phyloP scores from a whole-genome alignment of 2,329 filamentous ascomycete species.

The Sphaerulina vaccinii region DNA sequence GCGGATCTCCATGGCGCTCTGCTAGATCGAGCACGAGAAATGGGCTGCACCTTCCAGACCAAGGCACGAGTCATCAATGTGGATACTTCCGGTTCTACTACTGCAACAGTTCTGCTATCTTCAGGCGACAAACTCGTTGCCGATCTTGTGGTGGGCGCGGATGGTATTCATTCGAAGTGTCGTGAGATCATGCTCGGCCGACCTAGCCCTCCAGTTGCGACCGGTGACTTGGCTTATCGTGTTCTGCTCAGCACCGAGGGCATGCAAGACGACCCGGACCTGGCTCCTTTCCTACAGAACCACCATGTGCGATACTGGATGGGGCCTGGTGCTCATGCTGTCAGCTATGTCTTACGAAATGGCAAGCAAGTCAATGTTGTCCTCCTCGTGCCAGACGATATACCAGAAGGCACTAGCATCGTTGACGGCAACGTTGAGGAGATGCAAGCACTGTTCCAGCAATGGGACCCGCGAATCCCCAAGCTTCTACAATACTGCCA shows the following conservation, averaged over 20 bases:
- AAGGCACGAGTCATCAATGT: constrained; percentile 48
- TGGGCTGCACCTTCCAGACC: constrained; percentile 50
- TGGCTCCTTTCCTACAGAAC: constrained; percentile 47
- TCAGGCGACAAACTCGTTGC: constrained; percentile 41
- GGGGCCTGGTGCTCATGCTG: constrained; percentile 53
- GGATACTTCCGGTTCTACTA: constrained; percentile 1
- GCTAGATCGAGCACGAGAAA: constrained; percentile 47
- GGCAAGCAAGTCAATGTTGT: constrained; percentile 54
- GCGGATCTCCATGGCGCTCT: constrained; percentile 53
- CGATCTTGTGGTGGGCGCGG: constrained; percentile 50
- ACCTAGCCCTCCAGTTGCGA: constrained; percentile 49
- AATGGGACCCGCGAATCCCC: constrained; percentile 51
- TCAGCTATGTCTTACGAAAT: constrained; percentile 53
- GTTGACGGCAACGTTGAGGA: constrained; percentile 54
- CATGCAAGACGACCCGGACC: constrained; percentile 49
- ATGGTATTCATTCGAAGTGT: constrained; percentile 48
- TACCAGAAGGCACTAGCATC: constrained; percentile 47
- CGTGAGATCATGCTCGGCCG: constrained; percentile 47
- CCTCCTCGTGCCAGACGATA: constrained; percentile 51
- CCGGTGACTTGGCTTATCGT: constrained; percentile 54
- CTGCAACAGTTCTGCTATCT: constrained; percentile 42
- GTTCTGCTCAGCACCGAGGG: constrained; percentile 47
- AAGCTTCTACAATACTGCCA: constrained; percentile 59
- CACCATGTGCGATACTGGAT: constrained; percentile 56
- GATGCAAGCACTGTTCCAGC: constrained; percentile 54